Conservation (phyloP, 352 stramenopile species). For the Phytophthora pistaciae region DNA sequence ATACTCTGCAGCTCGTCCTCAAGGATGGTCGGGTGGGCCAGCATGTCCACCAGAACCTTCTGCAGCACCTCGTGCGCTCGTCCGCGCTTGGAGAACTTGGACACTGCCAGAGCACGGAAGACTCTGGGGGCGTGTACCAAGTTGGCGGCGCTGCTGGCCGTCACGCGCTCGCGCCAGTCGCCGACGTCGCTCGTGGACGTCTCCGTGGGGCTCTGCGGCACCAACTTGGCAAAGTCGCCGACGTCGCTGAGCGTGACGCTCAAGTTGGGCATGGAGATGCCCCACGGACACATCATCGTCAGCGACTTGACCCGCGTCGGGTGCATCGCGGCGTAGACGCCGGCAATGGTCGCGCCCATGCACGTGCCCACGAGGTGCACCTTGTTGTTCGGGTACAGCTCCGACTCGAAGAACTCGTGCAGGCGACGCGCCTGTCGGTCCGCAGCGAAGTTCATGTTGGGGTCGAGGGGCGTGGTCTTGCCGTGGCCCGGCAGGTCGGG, state of each 20-base stretch:
- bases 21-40: constrained; percentile 60
- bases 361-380: constrained; percentile 75
- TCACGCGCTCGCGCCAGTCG: constrained; percentile 26
- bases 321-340: constrained; percentile 72
- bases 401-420: constrained; percentile 65
- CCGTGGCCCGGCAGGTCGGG: constrained; percentile 74
- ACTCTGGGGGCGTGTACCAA: constrained; percentile 35
- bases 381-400: constrained; percentile 57
- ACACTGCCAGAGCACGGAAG: constrained; percentile 36
- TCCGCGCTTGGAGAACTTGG: constrained; percentile 39
- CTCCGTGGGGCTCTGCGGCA: constrained; percentile 60
- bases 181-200: constrained; percentile 51
- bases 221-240: constrained; percentile 57
- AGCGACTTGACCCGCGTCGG: constrained; percentile 63
- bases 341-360: constrained; percentile 78
- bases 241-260: constrained; percentile 63
- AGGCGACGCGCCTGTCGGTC: constrained; percentile 61
- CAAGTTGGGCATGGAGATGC: constrained; percentile 66
- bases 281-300: constrained; percentile 73
- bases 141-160: constrained; percentile 31
- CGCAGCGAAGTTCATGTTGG: constrained; percentile 53
- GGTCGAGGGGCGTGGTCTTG: constrained; percentile 56
- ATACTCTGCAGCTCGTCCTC: constrained; percentile 70
- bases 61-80: constrained; percentile 48
- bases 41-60: constrained; percentile 68